phyloP scores from a whole-genome alignment of 768 basidiomycete species.

The Gymnopilus junonius region DNA sequence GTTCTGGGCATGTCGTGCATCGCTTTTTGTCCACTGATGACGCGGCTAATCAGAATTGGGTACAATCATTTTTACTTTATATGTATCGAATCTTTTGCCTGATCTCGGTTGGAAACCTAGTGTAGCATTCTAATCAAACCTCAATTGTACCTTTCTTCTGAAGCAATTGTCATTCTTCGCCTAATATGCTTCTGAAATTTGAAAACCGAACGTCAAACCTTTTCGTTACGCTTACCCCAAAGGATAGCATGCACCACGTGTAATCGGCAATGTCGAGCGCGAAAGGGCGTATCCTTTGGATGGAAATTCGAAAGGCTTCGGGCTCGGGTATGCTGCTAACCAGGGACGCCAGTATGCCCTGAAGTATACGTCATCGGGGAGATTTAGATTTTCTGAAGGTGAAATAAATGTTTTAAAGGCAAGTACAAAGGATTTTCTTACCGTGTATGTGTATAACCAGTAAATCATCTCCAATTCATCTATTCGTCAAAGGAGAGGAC shows the following conservation, averaged over 20 bases:
- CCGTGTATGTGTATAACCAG: no score
- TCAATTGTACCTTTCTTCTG: background rate
- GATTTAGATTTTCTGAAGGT: no score
- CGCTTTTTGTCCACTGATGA: constrained; percentile 46
- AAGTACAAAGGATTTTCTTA: no score
- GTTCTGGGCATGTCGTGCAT: constrained; percentile 77
- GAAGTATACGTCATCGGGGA: background rate
- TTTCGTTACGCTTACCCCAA: background rate
- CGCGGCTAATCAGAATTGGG: constrained; percentile 76
- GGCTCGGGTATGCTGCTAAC: background rate
- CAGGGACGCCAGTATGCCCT: background rate
- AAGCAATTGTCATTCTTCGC: background rate
- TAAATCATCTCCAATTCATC: no score
- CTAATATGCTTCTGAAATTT: no score
- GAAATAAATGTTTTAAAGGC: no score
- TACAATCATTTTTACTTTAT: no score
- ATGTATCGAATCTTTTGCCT: no score
- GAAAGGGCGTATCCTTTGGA: constrained; percentile 8
- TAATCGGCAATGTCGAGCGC: background rate
- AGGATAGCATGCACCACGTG: background rate
- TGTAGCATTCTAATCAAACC: no score
- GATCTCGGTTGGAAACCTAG: no score
- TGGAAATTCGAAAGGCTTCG: constrained; percentile 24
- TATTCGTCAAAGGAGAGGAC: no score
- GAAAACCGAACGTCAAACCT: background rate